Conservation (phyloP, 73 alveolate species). For the Paramecium primaurelia region DNA sequence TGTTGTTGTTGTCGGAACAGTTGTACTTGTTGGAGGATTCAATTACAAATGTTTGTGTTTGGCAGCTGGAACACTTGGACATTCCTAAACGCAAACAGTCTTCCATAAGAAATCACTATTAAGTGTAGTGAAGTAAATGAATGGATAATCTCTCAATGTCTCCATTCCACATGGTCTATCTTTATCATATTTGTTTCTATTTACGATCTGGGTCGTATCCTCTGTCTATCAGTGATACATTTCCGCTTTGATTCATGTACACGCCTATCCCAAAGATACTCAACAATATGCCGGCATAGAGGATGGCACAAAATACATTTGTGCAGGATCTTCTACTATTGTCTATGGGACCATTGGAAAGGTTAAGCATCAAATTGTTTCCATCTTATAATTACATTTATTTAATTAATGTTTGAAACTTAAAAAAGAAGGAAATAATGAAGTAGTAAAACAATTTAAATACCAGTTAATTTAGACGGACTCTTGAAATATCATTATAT, state of each 20-base stretch:
- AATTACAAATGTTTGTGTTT: background rate
- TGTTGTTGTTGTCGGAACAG: conserved; percentile 4
- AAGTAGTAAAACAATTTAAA: background rate
- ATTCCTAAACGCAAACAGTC: conserved; percentile 35
- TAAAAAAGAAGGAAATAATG: background rate
- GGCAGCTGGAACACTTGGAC: background rate
- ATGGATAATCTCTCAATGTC: background rate
- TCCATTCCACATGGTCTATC: conserved; percentile 42
- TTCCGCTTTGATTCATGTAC: background rate
- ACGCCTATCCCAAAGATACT: background rate
- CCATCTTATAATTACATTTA: background rate
- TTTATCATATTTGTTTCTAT: background rate
- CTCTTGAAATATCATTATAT: too few species aligned
- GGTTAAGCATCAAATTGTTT: background rate
- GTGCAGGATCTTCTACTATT: conserved; percentile 22
- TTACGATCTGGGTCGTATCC: conserved; percentile 41
- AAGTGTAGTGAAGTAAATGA: background rate
- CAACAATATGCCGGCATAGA: background rate
- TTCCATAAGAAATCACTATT: background rate
- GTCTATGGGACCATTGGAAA: conserved; percentile 8
- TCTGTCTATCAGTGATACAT: background rate
- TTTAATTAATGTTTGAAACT: background rate
- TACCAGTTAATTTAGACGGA: too few species aligned
- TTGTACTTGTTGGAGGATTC: background rate
- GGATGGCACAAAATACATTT: background rate